These are phyloP conservation scores for Cladosporium sphaerospermum DNA, from an alignment of 2,329 filamentous ascomycete species.

Conservation along the genomic window DNA sequence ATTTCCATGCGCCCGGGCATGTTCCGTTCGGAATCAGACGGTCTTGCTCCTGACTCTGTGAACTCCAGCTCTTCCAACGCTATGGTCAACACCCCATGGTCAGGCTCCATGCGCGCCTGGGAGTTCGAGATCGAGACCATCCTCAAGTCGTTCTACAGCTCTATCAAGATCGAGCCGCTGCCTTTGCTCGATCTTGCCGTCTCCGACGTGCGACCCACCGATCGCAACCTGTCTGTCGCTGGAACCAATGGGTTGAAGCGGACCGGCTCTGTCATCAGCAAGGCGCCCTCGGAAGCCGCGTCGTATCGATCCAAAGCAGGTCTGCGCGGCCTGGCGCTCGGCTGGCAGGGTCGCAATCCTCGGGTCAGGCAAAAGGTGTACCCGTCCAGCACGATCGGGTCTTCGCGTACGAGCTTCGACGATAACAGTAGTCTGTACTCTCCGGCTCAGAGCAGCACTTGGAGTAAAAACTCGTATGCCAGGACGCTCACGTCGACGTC, in stretches of 20 bases:
- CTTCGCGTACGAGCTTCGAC: slow-evolving; percentile 89
- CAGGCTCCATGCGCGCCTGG: slow-evolving; percentile 72
- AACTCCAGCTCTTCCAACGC: slow-evolving; percentile 54
- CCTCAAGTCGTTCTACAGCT: slow-evolving; percentile 83
- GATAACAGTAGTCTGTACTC: slow-evolving; percentile 88
- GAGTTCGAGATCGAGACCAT: slow-evolving; percentile 85
- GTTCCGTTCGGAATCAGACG: slow-evolving; percentile 28
- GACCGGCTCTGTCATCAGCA: slow-evolving; percentile 85
- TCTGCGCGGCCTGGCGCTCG: slow-evolving; percentile 54
- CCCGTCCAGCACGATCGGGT: slow-evolving; percentile 73
- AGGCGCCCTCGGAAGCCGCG: slow-evolving; percentile 77
- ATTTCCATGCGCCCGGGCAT: slow-evolving; percentile 38
- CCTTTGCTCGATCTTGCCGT: slow-evolving; percentile 58
- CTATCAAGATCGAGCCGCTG: slow-evolving; percentile 79
- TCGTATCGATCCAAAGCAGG: slow-evolving; percentile 65
- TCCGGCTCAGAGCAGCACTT: slow-evolving; percentile 83
- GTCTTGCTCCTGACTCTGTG: slow-evolving; percentile 31
- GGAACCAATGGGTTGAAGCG: slow-evolving; percentile 55
- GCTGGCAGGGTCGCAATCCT: slow-evolving; percentile 74
- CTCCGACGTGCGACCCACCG: slow-evolving; percentile 11
- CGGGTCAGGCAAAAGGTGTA: slow-evolving; percentile 73
- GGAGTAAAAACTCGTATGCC: slow-evolving; percentile 89
- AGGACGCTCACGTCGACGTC: slow-evolving; percentile 89
- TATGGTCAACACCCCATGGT: slow-evolving; percentile 70
- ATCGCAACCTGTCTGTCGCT: slow-evolving; percentile 59